These are phyloP conservation scores for Tuber borchii DNA, from an alignment of 495 filamentous ascomycete species.

Conservation along the genomic window DNA sequence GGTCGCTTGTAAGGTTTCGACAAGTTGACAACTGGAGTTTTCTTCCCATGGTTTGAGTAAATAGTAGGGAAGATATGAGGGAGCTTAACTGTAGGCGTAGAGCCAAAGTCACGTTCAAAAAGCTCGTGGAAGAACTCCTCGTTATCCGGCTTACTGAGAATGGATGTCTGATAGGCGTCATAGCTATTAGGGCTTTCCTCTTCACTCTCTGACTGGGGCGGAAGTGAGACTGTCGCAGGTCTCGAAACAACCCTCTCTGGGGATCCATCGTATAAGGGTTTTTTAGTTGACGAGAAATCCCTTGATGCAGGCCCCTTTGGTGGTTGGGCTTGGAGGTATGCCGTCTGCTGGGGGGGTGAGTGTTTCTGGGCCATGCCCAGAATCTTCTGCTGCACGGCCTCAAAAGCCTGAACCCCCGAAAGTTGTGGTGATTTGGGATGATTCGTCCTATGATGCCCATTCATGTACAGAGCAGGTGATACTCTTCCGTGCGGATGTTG, in stretches of 20 bases:
- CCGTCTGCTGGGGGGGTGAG: constrained; percentile 22
- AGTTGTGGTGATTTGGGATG: constrained; percentile 22
- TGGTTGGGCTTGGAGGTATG: constrained; percentile 22
- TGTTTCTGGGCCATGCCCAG: constrained; percentile 21
- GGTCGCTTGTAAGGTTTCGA: constrained; percentile 19
- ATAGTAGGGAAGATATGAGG: constrained; percentile 30
- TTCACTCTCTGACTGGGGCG: constrained; percentile 7
- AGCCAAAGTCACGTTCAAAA: constrained; percentile 41
- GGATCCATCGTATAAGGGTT: constrained; percentile 34
- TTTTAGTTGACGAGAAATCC: constrained; percentile 35
- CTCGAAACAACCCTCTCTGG: constrained; percentile 17
- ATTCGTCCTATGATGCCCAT: constrained; percentile 17
- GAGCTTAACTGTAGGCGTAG: constrained; percentile 38
- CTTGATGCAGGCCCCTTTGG: constrained; percentile 22
- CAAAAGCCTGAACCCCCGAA: constrained; percentile 23
- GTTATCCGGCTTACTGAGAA: constrained; percentile 39
- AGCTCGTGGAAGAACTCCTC: constrained; percentile 39
- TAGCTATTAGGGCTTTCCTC: constrained; percentile 18
- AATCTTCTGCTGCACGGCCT: constrained; percentile 29
- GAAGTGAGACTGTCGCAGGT: constrained; percentile 34
- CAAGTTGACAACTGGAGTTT: constrained; percentile 12
- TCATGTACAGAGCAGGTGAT: constrained; percentile 22
- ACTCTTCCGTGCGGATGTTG: constrained; percentile 20
- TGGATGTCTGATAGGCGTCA: constrained; percentile 22
- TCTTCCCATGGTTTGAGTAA: constrained; percentile 15